These are phyloP conservation scores for Colletotrichum magnum DNA, from an alignment of 2,329 filamentous ascomycete species.

Conservation along the genomic window DNA sequence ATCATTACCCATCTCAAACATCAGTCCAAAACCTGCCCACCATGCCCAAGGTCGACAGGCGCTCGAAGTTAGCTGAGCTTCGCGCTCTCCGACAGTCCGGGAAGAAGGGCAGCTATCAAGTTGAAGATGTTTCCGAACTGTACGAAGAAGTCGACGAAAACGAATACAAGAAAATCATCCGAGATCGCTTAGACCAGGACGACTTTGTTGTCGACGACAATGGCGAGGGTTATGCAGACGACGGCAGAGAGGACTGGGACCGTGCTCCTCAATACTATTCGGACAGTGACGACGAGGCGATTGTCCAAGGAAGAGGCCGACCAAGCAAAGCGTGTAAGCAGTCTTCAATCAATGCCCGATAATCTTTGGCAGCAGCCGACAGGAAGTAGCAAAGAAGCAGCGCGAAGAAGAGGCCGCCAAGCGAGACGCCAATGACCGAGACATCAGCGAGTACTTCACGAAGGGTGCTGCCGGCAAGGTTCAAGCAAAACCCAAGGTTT, in stretches of 20 bases:
- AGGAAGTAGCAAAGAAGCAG: conserved; percentile 81
- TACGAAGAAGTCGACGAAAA: conserved; percentile 99
- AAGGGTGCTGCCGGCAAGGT: conserved; percentile 74
- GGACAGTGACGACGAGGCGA: conserved; percentile 80
- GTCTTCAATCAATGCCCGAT: neutral
- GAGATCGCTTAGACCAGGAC: conserved; percentile 89
- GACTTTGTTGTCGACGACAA: conserved; percentile 99
- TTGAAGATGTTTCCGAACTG: conserved; percentile 85
- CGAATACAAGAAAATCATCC: conserved; percentile 95
- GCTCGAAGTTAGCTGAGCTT: conserved; percentile 80
- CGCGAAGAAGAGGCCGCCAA: conserved; percentile 89
- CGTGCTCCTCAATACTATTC: conserved; percentile 75
- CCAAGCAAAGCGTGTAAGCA: conserved; percentile 66
- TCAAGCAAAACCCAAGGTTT: conserved; percentile 86
- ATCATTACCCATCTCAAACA: neutral
- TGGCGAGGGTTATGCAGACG: conserved; percentile 95
- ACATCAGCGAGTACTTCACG: conserved; percentile 95
- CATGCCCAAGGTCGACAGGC: conserved; percentile 60
- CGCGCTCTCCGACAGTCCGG: conserved; percentile 87
- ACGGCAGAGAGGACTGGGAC: conserved; percentile 96
- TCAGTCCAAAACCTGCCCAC: conserved; percentile 35
- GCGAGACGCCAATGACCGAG: conserved; percentile 88
- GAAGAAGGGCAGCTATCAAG: conserved; percentile 91
- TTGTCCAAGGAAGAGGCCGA: conserved; percentile 62
- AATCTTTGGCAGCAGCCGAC: conserved; percentile 16